These are phyloP conservation scores for Xylona heveae DNA, from an alignment of 495 filamentous ascomycete species.

Conservation along the genomic window DNA sequence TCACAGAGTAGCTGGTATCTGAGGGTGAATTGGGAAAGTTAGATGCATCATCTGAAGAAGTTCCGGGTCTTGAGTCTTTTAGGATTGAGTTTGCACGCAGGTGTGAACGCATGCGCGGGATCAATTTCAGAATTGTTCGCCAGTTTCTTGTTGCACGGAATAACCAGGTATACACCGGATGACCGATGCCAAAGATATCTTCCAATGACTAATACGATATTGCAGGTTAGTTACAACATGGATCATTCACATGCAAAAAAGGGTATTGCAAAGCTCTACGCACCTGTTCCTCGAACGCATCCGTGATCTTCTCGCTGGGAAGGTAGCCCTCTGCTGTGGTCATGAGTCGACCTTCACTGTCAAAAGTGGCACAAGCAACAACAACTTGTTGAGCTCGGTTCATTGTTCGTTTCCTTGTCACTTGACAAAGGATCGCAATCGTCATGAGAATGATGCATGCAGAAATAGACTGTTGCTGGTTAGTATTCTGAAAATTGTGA, in stretches of 20 bases:
- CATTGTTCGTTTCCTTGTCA: constrained; percentile 28
- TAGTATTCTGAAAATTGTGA: constrained; percentile 3
- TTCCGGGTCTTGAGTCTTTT: constrained; percentile 11
- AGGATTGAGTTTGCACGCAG: constrained; percentile 18
- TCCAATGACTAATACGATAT: constrained; percentile 32
- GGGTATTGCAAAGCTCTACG: constrained; percentile 5
- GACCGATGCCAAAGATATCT: constrained; percentile 53
- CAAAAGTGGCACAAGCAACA: constrained; percentile 57
- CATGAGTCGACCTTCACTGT: constrained; percentile 50
- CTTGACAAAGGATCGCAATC: constrained; percentile 34
- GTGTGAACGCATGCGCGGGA: constrained; percentile 46
- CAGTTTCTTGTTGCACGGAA: constrained; percentile 64
- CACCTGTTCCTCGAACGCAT: constrained; percentile 50
- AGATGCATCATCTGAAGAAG: constrained; percentile 10
- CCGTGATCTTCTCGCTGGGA: constrained; percentile 63
- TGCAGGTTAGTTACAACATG: constrained; percentile 1
- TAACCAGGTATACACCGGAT: constrained; percentile 74
- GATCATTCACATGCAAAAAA: not conserved
- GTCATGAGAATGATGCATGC: constrained; percentile 35
- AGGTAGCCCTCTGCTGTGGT: constrained; percentile 63
- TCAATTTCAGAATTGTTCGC: constrained; percentile 38
- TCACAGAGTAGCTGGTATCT: constrained; percentile 40
- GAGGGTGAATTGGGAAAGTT: constrained; percentile 20
- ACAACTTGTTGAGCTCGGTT: constrained; percentile 58
- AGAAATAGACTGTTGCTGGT: constrained; percentile 25